These are phyloP conservation scores for Silene coronaria DNA, from an alignment of 179 eudicot genomes.

Conservation along the genomic window DNA sequence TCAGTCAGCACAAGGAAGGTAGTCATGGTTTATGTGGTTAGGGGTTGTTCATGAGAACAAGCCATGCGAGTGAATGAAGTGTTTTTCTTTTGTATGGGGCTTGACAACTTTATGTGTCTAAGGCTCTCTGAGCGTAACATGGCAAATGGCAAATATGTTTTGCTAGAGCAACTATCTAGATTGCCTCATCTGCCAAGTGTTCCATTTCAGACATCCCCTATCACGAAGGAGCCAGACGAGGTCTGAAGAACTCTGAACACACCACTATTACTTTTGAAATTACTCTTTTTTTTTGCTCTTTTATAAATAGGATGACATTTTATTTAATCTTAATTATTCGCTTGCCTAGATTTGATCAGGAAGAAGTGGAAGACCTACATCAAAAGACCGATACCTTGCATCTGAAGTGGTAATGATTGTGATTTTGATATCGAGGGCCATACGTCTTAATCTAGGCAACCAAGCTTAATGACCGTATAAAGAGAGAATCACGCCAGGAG, in stretches of 20 bases:
- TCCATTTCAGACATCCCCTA: conserved; percentile 59
- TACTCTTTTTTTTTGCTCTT: background rate
- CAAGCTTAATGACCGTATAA: background rate
- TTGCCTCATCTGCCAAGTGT: conserved; percentile 76
- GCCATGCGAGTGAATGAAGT: background rate
- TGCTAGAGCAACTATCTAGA: conserved; percentile 74
- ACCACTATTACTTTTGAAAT: background rate
- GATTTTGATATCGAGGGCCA: conserved; percentile 57
- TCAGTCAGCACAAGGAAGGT: background rate
- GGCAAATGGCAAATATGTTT: conserved; percentile 64
- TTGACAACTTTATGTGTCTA: conserved; percentile 4
- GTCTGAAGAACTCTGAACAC: conserved; percentile 25
- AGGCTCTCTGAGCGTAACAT: background rate
- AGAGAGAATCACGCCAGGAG: conserved; percentile 8
- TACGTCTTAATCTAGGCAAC: conserved; percentile 21
- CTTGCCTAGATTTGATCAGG: conserved; percentile 29
- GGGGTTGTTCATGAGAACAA: background rate
- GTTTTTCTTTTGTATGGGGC: background rate
- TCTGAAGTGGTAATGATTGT: conserved; percentile 59
- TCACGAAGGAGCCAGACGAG: conserved; percentile 59
- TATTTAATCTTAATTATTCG: conserved; percentile 6
- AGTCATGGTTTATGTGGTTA: background rate
- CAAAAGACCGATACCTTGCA: conserved; percentile 50
- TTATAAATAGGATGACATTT: background rate
- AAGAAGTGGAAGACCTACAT: conserved; percentile 44